Base-by-base conservation (phyloP, 768 basidiomycete species). In the Suillus paluster region DNA sequence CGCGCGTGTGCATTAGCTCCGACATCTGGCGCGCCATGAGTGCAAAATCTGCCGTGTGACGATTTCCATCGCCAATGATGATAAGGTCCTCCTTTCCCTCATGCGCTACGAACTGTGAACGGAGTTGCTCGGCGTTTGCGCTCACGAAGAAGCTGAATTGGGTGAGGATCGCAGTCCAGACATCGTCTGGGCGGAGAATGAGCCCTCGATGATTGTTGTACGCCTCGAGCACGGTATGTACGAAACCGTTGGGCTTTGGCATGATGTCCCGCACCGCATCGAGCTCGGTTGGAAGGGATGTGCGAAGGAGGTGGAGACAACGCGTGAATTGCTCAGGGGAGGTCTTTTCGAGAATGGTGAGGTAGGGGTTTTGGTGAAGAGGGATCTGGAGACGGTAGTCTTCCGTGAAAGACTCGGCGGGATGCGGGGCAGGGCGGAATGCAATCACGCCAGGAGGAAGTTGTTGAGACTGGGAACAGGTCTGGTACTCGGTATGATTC, bases 161-260 rank as follows among this genome's bases (percentile, higher is more conserved):
- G 17, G 68, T 66, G 53, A 77, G 41, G 68, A 75, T 71, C 25
- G 71, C 69, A 25, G 71, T 68, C 75, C 83, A 84, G 39, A 84
- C 74, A 65, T 84, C 83, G 58, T 84, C 83, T 9, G 83, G 83
- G 9, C 83, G 74, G 23, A 83, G 66, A 57, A 80, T 69, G 39
- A 84, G 73, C 1, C 74, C 67, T 2, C 73, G 73, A 46, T 79
- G 78, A 21, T 73, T 67, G 39, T 74, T 76, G 65, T 79, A 79
- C 5, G 77, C 76, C 30, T 73, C 70, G 45, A 79, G 59, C 49
- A 77, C 70, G 19, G 78, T 73, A 39, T 73, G 66, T 5, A 79
- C 78, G 44, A 79, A 75, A 15, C 78, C 78, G 54, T 79, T 76
- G 27, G 63, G 60, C 17, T 41, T 66, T 12, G 75, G 75, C 4